Conservation (phyloP, 495 filamentous ascomycete species). For the Aspergillus incahuasiensis region DNA sequence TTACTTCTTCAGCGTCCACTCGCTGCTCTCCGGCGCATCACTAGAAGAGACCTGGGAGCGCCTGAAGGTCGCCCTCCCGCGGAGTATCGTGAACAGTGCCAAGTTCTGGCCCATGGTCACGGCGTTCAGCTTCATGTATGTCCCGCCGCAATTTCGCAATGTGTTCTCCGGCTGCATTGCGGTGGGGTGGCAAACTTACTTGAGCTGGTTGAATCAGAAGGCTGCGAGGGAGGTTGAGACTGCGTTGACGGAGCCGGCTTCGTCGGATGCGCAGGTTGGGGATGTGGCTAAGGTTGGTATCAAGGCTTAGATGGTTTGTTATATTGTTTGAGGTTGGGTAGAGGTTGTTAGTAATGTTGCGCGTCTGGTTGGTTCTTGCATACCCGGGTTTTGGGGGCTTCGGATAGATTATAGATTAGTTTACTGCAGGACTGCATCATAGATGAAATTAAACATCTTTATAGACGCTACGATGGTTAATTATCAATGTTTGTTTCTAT, state of each 20-base stretch:
- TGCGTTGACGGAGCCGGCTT: conserved; percentile 24
- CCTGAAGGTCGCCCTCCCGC: conserved; percentile 70
- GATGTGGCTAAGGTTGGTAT: conserved; percentile 16
- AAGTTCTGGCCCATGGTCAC: conserved; percentile 91
- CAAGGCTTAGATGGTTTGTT: conserved; percentile 18
- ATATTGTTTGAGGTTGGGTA: neutral
- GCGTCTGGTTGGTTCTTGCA: conserved; percentile 1
- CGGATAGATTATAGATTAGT: conserved; percentile 16
- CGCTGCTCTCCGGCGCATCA: conserved; percentile 52
- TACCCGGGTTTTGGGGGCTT: conserved; percentile 9
- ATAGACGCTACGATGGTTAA: too few species aligned
- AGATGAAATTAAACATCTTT: neutral
- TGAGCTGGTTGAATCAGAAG: conserved; percentile 73
- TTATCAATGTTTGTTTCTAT: too few species aligned
- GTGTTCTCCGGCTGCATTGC: conserved; percentile 74
- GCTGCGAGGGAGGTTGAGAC: conserved; percentile 55
- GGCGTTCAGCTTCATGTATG: conserved; percentile 80
- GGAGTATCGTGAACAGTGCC: conserved; percentile 69
- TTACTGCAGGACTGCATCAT: neutral
- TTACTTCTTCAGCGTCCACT: conserved; percentile 90
- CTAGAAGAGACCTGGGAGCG: conserved; percentile 60
- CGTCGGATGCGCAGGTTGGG: conserved; percentile 4
- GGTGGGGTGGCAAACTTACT: conserved; percentile 88
- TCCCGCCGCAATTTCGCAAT: conserved; percentile 70
- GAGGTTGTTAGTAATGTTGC: neutral